These are phyloP conservation scores for Oropetium thomaeum DNA, from an alignment of 176 grass and related monocot genomes.

Conservation along the genomic window DNA sequence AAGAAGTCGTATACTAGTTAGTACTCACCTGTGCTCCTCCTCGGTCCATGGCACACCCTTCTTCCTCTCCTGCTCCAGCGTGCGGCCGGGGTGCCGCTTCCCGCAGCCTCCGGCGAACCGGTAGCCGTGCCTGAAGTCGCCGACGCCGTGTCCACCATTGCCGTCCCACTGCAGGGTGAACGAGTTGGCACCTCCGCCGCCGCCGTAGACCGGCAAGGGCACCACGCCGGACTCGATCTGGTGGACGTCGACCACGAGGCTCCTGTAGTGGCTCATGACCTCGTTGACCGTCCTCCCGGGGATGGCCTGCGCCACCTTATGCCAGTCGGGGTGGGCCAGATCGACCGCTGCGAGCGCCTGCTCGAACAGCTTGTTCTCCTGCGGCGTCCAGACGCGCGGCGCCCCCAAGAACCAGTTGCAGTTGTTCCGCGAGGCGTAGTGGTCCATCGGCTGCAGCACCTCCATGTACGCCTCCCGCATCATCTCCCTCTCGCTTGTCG, in stretches of 20 bases:
- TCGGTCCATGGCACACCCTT: slow-evolving; percentile 97
- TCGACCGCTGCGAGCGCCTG: slow-evolving; percentile 60
- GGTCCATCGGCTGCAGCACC: slow-evolving; percentile 54
- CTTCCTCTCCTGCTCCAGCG: slow-evolving; percentile 86
- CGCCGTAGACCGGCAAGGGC: slow-evolving; percentile 35
- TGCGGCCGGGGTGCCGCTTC: slow-evolving; percentile 48
- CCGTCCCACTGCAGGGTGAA: slow-evolving; percentile 73
- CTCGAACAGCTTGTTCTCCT: slow-evolving; percentile 96
- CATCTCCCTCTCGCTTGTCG: slow-evolving; percentile 33
- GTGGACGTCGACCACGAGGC: slow-evolving; percentile 65
- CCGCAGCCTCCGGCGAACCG: slow-evolving; percentile 32
- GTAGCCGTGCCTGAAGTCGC: slow-evolving; percentile 44
- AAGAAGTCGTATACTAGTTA: slow-evolving; percentile 6
- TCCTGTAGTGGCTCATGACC: slow-evolving; percentile 61
- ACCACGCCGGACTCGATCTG: slow-evolving; percentile 67
- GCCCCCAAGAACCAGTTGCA: slow-evolving; percentile 24
- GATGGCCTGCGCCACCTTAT: slow-evolving; percentile 57
- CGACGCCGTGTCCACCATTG: slow-evolving; percentile 7
- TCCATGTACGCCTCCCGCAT: slow-evolving; percentile 65
- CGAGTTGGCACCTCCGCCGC: slow-evolving; percentile 5
- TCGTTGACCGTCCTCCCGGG: slow-evolving; percentile 66
- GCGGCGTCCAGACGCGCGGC: slow-evolving; percentile 44
- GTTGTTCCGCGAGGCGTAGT: slow-evolving; percentile 28
- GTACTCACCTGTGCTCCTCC: slow-evolving; percentile 81
- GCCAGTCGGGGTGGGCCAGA: slow-evolving; percentile 57